Base-by-base conservation (phyloP, 2,329 filamentous ascomycete genomes). In the Neoascochyta sp. region DNA sequence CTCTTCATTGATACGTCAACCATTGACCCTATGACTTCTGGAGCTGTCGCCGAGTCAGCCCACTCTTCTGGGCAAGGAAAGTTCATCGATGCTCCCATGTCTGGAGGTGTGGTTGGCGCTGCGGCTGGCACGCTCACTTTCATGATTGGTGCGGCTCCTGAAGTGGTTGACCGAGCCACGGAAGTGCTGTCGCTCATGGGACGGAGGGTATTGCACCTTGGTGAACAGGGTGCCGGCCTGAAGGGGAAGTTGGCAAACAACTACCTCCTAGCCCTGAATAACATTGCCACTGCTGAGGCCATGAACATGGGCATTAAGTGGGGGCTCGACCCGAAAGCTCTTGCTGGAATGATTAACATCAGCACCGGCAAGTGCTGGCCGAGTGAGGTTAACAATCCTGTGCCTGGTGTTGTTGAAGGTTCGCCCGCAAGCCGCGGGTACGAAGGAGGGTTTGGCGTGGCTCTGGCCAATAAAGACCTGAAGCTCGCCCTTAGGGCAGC, bases 321-420 rank as follows among this genome's bases (percentile, higher is more conserved):
- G 73, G 78, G 78, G 2, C 66, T 81, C 7, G 72, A 81, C 33
- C 70, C 77, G 1, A 76, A 75, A 37, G 80, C 79, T 6, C 73
- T 98, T 2, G 84, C 86, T 0, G 80, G 81, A 29, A 80, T 98
- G 63, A 86, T 98, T 68, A 96, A 95, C 60, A 83, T 84, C 3
- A 92, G 86, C 49, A 95, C 90, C 0, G 92, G 92, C n/a, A 78
- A 75, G 45, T 96, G 89, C 72, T 98, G 92, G 92, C 88, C 90
- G 1, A 92, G 83, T 52, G 89, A 95, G 66, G 71, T 94, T 41
- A 98, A 98, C 66, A 96, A 96, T 58, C 92, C 92, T 0, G 88
- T 96, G 3, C 80, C 80, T 8, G 89, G 88, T 9, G 88, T 95
- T 0, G 74, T 90, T 13, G 79, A 82, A 39, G 77, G 74, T 1